Evolutionary conservation across 441 rosid genomes (phyloP).

Genomic region (Eugenia klotzschiana): DNA sequence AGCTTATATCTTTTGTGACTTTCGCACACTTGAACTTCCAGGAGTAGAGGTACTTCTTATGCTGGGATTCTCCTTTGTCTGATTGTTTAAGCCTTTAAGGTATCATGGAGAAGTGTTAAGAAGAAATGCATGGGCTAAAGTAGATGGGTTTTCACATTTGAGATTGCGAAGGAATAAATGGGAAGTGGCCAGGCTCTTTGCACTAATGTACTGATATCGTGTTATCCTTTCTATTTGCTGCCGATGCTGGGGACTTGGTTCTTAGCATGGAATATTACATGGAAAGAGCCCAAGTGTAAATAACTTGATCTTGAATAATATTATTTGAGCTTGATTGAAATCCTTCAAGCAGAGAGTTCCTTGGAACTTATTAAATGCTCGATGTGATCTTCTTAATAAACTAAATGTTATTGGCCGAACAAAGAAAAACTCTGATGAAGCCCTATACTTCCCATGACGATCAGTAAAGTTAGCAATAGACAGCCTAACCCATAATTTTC

Average conservation of each 20-base stretch:
- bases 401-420: background rate
- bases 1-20: slow-evolving; percentile 59
- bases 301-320: background rate
- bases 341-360: background rate
- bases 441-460: background rate
- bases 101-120: background rate
- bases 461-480: background rate
- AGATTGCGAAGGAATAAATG: background rate
- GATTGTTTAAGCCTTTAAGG: background rate
- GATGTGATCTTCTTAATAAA: background rate
- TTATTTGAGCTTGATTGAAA: background rate
- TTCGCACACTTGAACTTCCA: slow-evolving; percentile 67
- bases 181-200: background rate
- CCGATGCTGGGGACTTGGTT: background rate
- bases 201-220: background rate
- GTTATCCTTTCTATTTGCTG: background rate
- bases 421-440: background rate
- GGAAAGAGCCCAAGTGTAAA: background rate
- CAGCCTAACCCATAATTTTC: background rate
- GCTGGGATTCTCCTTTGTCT: background rate
- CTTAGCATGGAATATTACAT: background rate
- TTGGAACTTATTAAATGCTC: background rate
- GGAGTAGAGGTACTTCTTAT: slow-evolving; percentile 45
- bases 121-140: background rate
- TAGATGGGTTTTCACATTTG: background rate